phyloP scores from a whole-genome alignment of 108 stramenopile genomes.

The Schizochytrium sp. region DNA sequence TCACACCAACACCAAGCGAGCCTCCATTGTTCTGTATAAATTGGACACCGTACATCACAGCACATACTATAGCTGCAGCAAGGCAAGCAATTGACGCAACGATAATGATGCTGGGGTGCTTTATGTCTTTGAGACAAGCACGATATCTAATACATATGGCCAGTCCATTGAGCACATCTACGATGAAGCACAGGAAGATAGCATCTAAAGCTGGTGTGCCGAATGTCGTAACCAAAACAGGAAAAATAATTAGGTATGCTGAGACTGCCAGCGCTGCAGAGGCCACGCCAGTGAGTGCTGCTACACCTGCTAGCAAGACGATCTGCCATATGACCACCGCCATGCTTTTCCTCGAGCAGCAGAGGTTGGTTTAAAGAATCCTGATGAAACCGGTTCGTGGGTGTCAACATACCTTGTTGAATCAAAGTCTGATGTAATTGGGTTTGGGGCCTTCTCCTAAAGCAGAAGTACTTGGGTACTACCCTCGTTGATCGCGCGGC shows the following conservation, averaged over 20 bases:
- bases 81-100: background rate
- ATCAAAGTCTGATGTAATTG: too few species aligned
- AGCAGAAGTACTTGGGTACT: too few species aligned
- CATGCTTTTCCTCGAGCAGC: background rate
- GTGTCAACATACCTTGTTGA: background rate
- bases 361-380: background rate
- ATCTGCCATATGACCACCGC: background rate
- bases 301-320: background rate
- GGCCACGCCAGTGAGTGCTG: conserved; percentile 13
- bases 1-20: conserved; percentile 20
- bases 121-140: background rate
- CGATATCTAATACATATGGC: background rate
- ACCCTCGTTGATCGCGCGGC: too few species aligned
- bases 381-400: background rate
- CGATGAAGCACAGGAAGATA: background rate
- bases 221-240: background rate
- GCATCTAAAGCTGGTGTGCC: background rate
- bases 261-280: conserved; percentile 17
- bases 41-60: background rate
- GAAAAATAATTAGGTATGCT: background rate
- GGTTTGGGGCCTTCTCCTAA: too few species aligned
- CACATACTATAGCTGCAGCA: background rate
- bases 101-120: background rate
- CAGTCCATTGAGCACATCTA: background rate
- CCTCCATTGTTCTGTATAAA: background rate